Percentiles rank a stretch among this genome's conserved stretches.
Evolutionary conservation across 2,329 filamentous ascomycete species (phyloP).

Genomic region (Trichoderma hamatum): DNA sequence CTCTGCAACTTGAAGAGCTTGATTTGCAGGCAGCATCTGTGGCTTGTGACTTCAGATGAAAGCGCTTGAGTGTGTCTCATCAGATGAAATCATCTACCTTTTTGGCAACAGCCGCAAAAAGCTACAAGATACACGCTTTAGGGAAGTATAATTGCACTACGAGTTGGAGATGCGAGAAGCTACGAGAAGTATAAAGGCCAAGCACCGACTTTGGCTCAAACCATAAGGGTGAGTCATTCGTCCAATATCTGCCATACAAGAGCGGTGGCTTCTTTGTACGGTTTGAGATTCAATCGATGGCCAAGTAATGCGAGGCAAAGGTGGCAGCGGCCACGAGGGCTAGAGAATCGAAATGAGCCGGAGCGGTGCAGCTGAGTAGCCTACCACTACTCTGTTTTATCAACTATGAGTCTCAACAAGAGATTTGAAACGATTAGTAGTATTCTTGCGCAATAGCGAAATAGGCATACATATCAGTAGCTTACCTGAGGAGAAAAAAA

Average conservation of each 20-base stretch:
- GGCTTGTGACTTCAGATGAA: not conserved
- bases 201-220: not conserved
- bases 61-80: not conserved
- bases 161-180: not conserved
- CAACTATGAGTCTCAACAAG: not conserved
- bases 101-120: not conserved
- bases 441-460: slow-evolving; percentile 31
- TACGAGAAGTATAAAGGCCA: not conserved
- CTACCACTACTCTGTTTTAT: not conserved
- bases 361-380: not conserved
- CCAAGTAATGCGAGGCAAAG: not conserved
- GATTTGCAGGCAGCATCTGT: not conserved
- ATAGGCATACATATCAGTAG: slow-evolving; percentile 10
- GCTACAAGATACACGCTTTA: not conserved
- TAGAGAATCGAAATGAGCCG: not conserved
- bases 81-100: not conserved
- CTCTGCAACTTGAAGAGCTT: too few relatives aligned
- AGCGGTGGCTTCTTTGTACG: not conserved
- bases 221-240: not conserved
- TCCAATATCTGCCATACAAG: not conserved
- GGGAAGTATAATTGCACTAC: not conserved
- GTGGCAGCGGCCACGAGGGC: not conserved
- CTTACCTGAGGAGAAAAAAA: slow-evolving; percentile 39
- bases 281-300: not conserved
- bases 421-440: slow-evolving; percentile 33